Conservation (phyloP, 441 rosid genomes). For the Mallotus repandus region DNA sequence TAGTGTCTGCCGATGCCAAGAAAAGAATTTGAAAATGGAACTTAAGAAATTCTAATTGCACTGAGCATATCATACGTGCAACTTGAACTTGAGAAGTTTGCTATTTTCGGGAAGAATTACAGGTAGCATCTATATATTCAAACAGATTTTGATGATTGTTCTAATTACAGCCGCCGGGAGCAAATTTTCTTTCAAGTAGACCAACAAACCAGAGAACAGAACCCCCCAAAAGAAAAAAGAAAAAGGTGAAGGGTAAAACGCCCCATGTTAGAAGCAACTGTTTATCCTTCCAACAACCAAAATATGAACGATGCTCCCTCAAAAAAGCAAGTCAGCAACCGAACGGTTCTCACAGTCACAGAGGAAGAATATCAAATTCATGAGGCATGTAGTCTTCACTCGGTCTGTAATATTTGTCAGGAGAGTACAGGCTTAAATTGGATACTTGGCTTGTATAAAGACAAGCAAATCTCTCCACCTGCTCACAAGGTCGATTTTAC, state of each 20-base stretch:
- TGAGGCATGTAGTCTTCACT: constrained; percentile 98
- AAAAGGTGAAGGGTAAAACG: constrained; percentile 6
- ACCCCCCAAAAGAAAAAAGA: not conserved
- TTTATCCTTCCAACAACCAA: not conserved
- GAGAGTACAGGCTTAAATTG: constrained; percentile 85
- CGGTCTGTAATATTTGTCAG: constrained; percentile 93
- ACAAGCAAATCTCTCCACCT: constrained; percentile 99
- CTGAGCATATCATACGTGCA: not conserved
- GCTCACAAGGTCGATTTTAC: constrained; percentile 1
- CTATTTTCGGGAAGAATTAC: not conserved
- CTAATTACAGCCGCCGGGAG: not conserved
- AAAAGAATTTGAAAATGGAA: not conserved
- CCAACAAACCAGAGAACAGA: no score
- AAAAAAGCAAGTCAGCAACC: not conserved
- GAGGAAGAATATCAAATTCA: constrained; percentile 72
- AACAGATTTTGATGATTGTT: not conserved
- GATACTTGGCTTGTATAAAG: constrained; percentile 94
- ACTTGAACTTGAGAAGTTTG: not conserved
- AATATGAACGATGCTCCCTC: not conserved
- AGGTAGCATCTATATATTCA: not conserved
- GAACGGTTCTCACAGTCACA: constrained; percentile 29
- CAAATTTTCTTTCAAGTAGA: not conserved
- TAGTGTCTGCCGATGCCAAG: no score
- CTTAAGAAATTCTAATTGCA: not conserved
- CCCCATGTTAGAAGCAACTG: not conserved